Conservation (phyloP, 148 eudicot genomes). For the Rhododendron vialii region DNA sequence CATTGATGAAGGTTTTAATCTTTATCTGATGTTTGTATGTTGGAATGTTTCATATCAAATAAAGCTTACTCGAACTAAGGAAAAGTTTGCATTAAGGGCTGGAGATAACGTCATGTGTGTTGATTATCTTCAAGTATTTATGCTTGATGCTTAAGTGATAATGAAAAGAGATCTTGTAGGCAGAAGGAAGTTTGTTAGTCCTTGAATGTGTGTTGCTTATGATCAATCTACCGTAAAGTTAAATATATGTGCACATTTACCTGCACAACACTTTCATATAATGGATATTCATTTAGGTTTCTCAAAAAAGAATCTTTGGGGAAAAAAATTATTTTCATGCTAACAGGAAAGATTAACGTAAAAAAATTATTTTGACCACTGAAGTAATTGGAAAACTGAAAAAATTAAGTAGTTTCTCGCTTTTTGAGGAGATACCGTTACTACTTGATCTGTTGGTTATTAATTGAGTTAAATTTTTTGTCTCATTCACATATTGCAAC, state of each 20-base stretch:
- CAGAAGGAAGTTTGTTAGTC: neutral
- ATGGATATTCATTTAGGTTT: neutral
- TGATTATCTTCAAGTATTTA: neutral
- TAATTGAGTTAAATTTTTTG: neutral
- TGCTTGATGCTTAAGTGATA: neutral
- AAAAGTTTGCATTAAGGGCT: too few relatives aligned
- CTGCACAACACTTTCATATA: neutral
- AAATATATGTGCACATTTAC: neutral
- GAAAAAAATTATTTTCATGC: neutral
- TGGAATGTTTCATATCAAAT: neutral
- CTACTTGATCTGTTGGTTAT: constrained; percentile 1
- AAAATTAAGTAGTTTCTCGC: neutral
- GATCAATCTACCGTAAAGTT: neutral
- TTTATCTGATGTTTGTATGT: neutral
- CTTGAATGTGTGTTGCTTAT: neutral
- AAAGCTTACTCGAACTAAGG: neutral
- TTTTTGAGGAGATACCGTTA: neutral
- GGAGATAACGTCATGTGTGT: too few relatives aligned
- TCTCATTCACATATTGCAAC: neutral
- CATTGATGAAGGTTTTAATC: neutral
- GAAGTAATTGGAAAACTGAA: neutral
- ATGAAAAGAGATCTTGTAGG: neutral
- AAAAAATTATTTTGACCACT: neutral
- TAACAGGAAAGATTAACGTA: neutral
- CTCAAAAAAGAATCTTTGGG: neutral